Evolutionary conservation across 2,329 filamentous ascomycete species (phyloP).

Genomic region (Colletotrichum godetiae): DNA sequence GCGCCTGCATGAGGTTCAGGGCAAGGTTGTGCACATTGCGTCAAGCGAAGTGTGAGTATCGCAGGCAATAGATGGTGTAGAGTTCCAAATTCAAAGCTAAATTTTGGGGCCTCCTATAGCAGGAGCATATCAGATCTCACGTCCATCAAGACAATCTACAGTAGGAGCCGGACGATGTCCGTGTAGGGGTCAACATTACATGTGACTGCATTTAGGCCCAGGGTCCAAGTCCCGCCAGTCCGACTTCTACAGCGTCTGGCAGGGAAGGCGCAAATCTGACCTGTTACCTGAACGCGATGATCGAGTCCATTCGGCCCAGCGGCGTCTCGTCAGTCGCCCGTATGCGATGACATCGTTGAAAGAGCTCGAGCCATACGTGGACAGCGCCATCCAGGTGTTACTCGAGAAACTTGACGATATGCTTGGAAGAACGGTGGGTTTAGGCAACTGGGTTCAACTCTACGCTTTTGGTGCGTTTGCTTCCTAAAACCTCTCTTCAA

Average conservation of each 20-base stretch:
- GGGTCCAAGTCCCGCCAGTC: constrained; percentile 26
- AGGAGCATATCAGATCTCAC: constrained; percentile 22
- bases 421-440: constrained; percentile 4
- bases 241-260: constrained; percentile 19
- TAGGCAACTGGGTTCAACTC: constrained; percentile 25
- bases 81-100: not conserved
- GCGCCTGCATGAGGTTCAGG: constrained; percentile 3
- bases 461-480: constrained; percentile 13
- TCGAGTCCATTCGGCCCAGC: constrained; percentile 4
- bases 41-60: constrained; percentile 16
- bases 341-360: constrained; percentile 19
- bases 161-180: not conserved
- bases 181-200: not conserved
- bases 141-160: constrained; percentile 13
- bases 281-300: constrained; percentile 20
- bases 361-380: constrained; percentile 20
- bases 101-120: not conserved
- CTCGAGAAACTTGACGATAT: constrained; percentile 13
- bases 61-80: not conserved
- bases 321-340: constrained; percentile 10
- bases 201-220: not conserved
- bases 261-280: constrained; percentile 19
- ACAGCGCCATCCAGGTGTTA: constrained; percentile 7
- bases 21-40: constrained; percentile 1
- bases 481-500: too few species aligned